A percentile compares a stretch with the other conserved stretches of the same genome.
Evolutionary conservation across 306 rosid species (phyloP).

Genomic region (Rosa persica): DNA sequence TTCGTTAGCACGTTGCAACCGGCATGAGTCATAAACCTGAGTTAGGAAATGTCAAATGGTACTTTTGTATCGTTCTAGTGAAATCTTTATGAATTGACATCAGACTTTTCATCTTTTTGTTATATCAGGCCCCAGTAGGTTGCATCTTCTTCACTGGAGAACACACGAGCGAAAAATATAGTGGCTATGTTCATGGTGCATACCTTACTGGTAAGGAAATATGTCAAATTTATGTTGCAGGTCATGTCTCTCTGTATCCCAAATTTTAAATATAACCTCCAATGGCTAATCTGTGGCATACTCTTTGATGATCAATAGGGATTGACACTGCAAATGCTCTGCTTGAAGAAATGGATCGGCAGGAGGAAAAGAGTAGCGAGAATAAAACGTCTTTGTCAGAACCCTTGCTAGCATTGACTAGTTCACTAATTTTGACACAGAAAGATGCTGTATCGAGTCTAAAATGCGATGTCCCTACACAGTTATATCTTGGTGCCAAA

Average conservation of each 20-base stretch:
- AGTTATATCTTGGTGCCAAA: slow-evolving; percentile 66
- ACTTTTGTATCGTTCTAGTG: background rate
- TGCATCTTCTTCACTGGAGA: slow-evolving; percentile 84
- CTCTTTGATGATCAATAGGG: slow-evolving; percentile 46
- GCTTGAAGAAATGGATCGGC: slow-evolving; percentile 65
- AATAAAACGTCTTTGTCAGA: slow-evolving; percentile 55
- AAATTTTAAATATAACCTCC: background rate
- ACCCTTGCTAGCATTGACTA: slow-evolving; percentile 72
- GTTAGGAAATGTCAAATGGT: background rate
- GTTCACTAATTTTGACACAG: slow-evolving; percentile 56
- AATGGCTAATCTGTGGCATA: slow-evolving; percentile 6
- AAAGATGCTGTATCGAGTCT: slow-evolving; percentile 61
- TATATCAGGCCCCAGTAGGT: slow-evolving; percentile 72
- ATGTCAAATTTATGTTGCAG: background rate
- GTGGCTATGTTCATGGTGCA: slow-evolving; percentile 93
- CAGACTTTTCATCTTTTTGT: background rate
- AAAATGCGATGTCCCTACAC: slow-evolving; percentile 76
- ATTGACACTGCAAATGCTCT: slow-evolving; percentile 74
- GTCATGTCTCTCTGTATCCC: background rate
- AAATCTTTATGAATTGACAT: background rate
- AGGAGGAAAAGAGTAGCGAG: slow-evolving; percentile 59
- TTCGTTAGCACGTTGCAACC: background rate
- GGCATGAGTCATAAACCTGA: background rate
- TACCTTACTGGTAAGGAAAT: slow-evolving; percentile 64
- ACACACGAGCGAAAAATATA: slow-evolving; percentile 86